A percentile compares a stretch with the other conserved stretches of the same genome.
These are phyloP conservation scores for Rasamsonia emersonii DNA, from an alignment of 2,329 filamentous ascomycete species.

Conservation along the genomic window DNA sequence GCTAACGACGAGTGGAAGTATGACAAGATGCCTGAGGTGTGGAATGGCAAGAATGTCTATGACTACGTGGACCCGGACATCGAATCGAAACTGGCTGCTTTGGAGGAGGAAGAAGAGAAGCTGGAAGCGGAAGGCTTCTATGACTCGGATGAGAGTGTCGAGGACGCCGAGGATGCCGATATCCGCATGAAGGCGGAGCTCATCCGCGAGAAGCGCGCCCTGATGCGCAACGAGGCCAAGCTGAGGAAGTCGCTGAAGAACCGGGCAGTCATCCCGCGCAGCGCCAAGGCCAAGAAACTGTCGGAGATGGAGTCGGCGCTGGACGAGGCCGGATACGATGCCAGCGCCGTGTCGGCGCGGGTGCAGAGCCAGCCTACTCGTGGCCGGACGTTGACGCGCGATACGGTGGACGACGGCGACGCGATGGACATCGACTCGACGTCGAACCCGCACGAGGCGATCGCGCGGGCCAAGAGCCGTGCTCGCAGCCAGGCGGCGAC, in stretches of 20 bases:
- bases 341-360: conserved; percentile 62
- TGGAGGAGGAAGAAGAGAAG: conserved; percentile 93
- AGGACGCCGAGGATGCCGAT: conserved; percentile 82
- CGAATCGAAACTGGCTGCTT: conserved; percentile 77
- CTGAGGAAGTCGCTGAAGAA: conserved; percentile 98
- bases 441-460: conserved; percentile 34
- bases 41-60: conserved; percentile 94
- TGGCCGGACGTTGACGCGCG: conserved; percentile 60
- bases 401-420: conserved; percentile 56
- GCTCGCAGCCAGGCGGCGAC: conserved; percentile 47
- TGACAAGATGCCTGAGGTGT: conserved; percentile 88
- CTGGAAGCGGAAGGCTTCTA: conserved; percentile 90
- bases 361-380: conserved; percentile 51
- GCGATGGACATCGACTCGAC: conserved; percentile 53
- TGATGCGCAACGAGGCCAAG: conserved; percentile 89
- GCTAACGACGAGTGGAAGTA: conserved; percentile 90
- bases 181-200: conserved; percentile 84
- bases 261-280: conserved; percentile 82
- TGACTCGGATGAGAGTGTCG: conserved; percentile 71
- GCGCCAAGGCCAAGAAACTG: conserved; percentile 68
- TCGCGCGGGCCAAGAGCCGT: conserved; percentile 65
- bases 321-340: conserved; percentile 77
- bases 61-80: conserved; percentile 98
- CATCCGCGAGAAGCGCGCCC: conserved; percentile 86
- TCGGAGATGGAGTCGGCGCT: conserved; percentile 81